Evolutionary conservation across 805 yeast species (phyloP).

Genomic region (Spathaspora girioi): DNA sequence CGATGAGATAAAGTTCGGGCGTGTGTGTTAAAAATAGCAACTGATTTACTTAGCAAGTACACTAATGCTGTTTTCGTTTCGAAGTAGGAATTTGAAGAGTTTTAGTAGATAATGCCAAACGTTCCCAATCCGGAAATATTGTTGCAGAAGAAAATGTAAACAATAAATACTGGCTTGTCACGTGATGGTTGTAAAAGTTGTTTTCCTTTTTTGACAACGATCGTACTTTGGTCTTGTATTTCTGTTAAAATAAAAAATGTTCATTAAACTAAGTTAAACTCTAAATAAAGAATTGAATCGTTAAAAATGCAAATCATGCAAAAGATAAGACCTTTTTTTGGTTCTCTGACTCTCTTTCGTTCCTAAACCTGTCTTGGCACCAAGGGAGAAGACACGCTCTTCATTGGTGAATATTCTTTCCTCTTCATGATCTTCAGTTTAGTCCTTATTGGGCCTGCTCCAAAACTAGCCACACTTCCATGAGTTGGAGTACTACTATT

Average conservation of each 20-base stretch:
- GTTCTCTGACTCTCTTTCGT: neutral
- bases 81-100: neutral
- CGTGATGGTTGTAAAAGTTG: neutral
- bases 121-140: neutral
- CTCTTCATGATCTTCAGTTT: slow-evolving; percentile 6
- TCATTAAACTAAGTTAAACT: neutral
- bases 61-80: neutral
- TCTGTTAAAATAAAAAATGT: neutral
- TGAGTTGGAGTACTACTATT: slow-evolving; percentile 22
- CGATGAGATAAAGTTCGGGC: neutral
- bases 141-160: neutral
- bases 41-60: no score
- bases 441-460: slow-evolving; percentile 6
- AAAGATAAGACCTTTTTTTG: neutral
- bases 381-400: neutral
- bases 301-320: neutral
- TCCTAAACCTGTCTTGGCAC: neutral
- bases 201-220: no score
- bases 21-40: no score
- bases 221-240: neutral
- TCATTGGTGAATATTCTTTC: slow-evolving; percentile 1
- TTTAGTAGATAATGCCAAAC: neutral
- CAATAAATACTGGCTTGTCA: neutral
- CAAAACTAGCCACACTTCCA: slow-evolving; percentile 9
- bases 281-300: neutral